These are phyloP conservation scores for Phytophthora lateralis DNA, from an alignment of 352 stramenopile species.

Conservation along the genomic window DNA sequence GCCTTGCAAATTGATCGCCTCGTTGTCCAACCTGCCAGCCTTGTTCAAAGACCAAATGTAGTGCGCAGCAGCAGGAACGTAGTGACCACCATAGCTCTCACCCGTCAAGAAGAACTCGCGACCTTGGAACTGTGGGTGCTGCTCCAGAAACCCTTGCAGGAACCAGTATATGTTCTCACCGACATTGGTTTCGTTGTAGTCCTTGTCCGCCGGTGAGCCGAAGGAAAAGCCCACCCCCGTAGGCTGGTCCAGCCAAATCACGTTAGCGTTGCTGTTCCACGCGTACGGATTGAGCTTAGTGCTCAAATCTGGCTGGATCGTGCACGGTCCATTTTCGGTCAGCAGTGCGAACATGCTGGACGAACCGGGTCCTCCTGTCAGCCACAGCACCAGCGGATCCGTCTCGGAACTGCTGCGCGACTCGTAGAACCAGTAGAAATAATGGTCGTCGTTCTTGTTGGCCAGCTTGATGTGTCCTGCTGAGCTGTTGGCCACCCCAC, in stretches of 20 bases:
- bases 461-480: conserved; percentile 53
- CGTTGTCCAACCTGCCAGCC: not conserved
- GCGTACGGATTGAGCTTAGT: conserved; percentile 48
- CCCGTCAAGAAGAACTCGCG: conserved; percentile 58
- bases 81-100: conserved; percentile 66
- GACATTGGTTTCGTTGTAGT: conserved; percentile 48
- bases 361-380: conserved; percentile 54
- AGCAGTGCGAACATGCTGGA: conserved; percentile 57
- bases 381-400: conserved; percentile 59
- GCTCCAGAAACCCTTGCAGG: conserved; percentile 49
- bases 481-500: conserved; percentile 39
- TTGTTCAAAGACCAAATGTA: conserved; percentile 50
- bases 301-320: conserved; percentile 40
- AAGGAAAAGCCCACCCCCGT: conserved; percentile 51
- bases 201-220: conserved; percentile 31
- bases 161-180: conserved; percentile 62
- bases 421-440: conserved; percentile 77
- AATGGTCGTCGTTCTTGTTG: conserved; percentile 68
- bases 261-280: conserved; percentile 56
- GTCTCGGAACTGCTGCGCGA: conserved; percentile 48
- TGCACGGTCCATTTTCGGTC: conserved; percentile 59
- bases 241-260: conserved; percentile 63
- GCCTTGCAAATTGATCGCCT: conserved; percentile 50
- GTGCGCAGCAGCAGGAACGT: conserved; percentile 46
- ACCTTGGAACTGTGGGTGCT: conserved; percentile 48